Evolutionary conservation across 306 rosid species (phyloP), one percentile per base, ranked within the genome.

Genomic region (Rosa persica): DNA sequence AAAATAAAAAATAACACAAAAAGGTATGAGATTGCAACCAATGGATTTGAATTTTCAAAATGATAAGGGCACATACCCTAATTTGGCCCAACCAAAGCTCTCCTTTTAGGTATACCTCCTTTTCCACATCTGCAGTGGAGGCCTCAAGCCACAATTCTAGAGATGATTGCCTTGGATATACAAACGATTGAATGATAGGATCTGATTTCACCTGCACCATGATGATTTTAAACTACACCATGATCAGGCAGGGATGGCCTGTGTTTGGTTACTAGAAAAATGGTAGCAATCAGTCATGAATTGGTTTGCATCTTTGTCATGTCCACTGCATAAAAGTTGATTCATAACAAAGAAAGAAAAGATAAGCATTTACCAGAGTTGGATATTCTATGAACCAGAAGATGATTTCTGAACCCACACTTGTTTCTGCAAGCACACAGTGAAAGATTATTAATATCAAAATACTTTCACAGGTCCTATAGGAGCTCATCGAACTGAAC

Each of bases 341-440:
- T 19, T 55, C 19, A 42, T 52, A 5, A 20, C 73, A n/a, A 30
- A 77, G 40, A 27, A 34, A 72, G 17, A 78, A 39, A 54, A 36
- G 25, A 22, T 11, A 48, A 82, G 34, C 39, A 84, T 89, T 80
- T 81, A 93, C 98, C 87, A 75, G 77, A 65, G 52, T 76, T 70
- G 73, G 67, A 60, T 75, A 74, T 76, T 87, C 84, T 87, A 95
- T 66, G 98, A 85, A 62, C 98, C 99, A 43, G 97, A 90, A 70
- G 96, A 88, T 49, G 97, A 83, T 81, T 95, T 95, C 87, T 95
- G 99, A 84, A 95, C 96, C 99, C 99, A 95, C 64, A 93, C 91
- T 85, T 93, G 99, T 86, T 89, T 95, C 99, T 95, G 98, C 89
- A 78, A 72, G 85, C 74, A 87, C 38, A 76, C 65, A 12, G 52